These are phyloP conservation scores for Westerdykella ornata DNA, from an alignment of 2,329 filamentous ascomycete species.

Conservation along the genomic window DNA sequence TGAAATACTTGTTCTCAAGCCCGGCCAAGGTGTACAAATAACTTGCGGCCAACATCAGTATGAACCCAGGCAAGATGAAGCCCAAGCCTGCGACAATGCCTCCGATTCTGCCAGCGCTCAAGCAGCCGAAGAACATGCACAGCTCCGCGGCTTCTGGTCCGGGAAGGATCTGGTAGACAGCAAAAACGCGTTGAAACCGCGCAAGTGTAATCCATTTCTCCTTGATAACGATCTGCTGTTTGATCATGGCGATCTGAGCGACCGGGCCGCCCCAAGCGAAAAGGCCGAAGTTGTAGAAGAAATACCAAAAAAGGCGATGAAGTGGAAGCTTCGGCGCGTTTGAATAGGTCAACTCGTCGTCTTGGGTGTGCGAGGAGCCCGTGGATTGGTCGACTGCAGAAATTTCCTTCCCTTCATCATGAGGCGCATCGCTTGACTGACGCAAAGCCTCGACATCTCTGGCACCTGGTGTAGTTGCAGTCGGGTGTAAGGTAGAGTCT, in stretches of 20 bases:
- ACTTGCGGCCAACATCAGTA: constrained; percentile 26
- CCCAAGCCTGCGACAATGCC: constrained; percentile 27
- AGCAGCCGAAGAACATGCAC: constrained; percentile 36
- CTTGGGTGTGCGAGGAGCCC: constrained; percentile 2
- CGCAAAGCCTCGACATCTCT: constrained; percentile 6
- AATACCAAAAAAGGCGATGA: constrained; percentile 31
- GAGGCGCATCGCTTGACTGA: constrained; percentile 1
- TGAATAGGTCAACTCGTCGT: constrained; percentile 11
- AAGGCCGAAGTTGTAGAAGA: constrained; percentile 35
- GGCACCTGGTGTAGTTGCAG: not conserved
- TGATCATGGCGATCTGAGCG: constrained; percentile 33
- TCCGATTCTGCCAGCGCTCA: constrained; percentile 30
- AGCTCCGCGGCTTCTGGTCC: constrained; percentile 33
- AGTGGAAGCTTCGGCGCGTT: constrained; percentile 27
- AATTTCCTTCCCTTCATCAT: constrained; percentile 2
- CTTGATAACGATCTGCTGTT: constrained; percentile 30
- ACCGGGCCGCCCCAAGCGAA: constrained; percentile 35
- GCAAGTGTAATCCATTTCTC: constrained; percentile 33
- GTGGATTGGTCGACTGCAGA: constrained; percentile 2
- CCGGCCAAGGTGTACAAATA: constrained; percentile 27
- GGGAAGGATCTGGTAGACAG: constrained; percentile 35
- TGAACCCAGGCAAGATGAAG: constrained; percentile 28
- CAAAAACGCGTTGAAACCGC: constrained; percentile 33
- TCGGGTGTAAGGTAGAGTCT: not conserved
- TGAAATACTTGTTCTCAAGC: constrained; percentile 28